A percentile compares a stretch with the other conserved stretches of the same genome.
Conservation (phyloP, 805 yeast genomes). For the Candida argentea region DNA sequence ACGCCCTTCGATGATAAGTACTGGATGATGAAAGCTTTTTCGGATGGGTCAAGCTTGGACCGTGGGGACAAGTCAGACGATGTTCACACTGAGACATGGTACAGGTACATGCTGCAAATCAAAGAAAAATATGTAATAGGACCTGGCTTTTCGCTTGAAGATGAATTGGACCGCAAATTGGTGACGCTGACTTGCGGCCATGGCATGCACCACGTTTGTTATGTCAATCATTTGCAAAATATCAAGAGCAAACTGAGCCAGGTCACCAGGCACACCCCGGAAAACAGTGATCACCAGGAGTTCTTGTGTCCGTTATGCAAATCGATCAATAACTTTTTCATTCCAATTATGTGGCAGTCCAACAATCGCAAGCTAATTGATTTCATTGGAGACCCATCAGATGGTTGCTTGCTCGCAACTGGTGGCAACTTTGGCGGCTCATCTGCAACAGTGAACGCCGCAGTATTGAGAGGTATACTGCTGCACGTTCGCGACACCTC, state of each 20-base stretch:
- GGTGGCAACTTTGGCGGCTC: constrained; percentile 9
- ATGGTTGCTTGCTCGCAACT: too few relatives aligned
- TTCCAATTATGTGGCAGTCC: constrained; percentile 59
- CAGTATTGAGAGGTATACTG: constrained; percentile 11
- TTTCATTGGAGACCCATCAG: constrained; percentile 13
- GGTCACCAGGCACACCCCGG: constrained; percentile 76
- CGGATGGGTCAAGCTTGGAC: constrained; percentile 34
- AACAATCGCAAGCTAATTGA: constrained; percentile 27
- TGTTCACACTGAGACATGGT: constrained; percentile 23
- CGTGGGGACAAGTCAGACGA: constrained; percentile 15
- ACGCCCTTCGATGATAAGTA: constrained; percentile 55
- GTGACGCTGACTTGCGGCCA: constrained; percentile 82
- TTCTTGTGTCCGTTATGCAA: constrained; percentile 88
- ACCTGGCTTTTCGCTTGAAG: constrained; percentile 52
- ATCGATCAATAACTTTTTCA: constrained; percentile 70
- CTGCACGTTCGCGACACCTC: not conserved
- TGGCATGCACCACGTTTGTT: constrained; percentile 82
- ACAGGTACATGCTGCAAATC: constrained; percentile 22
- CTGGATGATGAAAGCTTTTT: constrained; percentile 58
- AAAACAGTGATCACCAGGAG: constrained; percentile 58
- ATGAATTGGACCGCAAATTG: constrained; percentile 30
- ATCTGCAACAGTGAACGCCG: constrained; percentile 13
- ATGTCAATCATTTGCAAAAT: constrained; percentile 51
- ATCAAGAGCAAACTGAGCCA: constrained; percentile 51
- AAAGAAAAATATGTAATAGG: constrained; percentile 43